These are phyloP conservation scores for Deuterostichococcus epilithicus DNA, from an alignment of 139 green algal genomes.

Conservation along the genomic window DNA sequence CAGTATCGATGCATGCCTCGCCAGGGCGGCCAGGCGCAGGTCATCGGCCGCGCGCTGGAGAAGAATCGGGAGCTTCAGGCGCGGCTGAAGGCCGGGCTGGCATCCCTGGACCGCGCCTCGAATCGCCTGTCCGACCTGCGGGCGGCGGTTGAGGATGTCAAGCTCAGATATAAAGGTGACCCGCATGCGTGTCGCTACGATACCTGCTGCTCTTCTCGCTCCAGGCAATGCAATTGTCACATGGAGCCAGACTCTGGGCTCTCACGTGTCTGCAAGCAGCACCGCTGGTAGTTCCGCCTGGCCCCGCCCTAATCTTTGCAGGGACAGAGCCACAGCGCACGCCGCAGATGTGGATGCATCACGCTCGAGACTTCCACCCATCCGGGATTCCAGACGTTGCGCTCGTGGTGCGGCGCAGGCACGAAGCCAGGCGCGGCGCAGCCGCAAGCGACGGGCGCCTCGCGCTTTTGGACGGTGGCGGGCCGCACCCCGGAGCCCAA, in stretches of 20 bases:
- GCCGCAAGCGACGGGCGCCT: not conserved
- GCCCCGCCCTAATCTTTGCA: no score
- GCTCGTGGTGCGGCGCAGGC: not conserved
- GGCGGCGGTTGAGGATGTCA: not conserved
- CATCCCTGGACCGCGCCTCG: not conserved
- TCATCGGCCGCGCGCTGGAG: not conserved
- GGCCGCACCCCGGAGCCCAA: constrained; percentile 10
- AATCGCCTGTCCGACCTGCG: not conserved
- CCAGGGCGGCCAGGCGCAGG: not conserved
- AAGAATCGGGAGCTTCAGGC: not conserved
- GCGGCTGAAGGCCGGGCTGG: not conserved
- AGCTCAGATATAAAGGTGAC: not conserved
- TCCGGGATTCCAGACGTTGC: no score
- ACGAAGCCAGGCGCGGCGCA: not conserved
- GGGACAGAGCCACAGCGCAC: no score
- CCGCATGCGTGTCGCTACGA: no score
- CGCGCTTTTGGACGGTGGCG: constrained; percentile 15
- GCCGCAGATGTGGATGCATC: no score
- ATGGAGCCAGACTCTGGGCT: no score
- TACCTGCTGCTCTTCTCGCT: no score
- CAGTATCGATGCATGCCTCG: no score
- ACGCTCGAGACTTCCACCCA: no score
- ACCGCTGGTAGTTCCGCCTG: no score
- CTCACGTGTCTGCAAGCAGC: no score
- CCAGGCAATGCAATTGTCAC: no score